Conservation (phyloP, 179 eudicot species). For the Gypsophila paniculata region DNA sequence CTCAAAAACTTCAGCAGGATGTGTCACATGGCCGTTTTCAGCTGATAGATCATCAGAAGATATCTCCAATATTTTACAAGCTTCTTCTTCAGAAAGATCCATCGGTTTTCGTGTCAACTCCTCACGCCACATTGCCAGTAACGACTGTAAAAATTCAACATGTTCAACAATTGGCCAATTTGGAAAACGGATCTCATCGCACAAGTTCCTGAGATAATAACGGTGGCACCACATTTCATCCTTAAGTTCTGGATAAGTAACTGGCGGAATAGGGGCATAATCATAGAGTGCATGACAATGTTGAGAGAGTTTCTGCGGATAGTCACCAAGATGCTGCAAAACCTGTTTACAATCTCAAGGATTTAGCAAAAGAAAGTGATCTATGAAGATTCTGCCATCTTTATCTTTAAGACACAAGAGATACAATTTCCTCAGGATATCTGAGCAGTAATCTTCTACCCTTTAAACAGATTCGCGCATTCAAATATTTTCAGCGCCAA, state of each 20-base stretch:
- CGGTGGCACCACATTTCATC: conserved; percentile 99
- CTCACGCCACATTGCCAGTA: conserved; percentile 99
- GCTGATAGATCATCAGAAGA: conserved; percentile 71
- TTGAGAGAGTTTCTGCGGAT: conserved; percentile 93
- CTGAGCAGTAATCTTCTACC: neutral
- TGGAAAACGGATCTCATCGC: conserved; percentile 97
- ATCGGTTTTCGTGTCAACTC: conserved; percentile 94
- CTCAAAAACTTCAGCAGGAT: conserved; percentile 45
- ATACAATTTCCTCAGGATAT: neutral
- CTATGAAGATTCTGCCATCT: conserved; percentile 1
- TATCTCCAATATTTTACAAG: conserved; percentile 92
- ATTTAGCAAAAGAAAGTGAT: conserved; percentile 11
- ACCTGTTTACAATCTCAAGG: conserved; percentile 44
- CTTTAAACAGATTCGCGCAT: neutral
- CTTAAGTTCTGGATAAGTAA: conserved; percentile 86
- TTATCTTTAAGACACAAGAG: neutral
- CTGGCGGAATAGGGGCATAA: conserved; percentile 99
- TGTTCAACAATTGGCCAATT: conserved; percentile 99
- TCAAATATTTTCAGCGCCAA: neutral
- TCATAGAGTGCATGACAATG: conserved; percentile 95
- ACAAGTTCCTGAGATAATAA: conserved; percentile 92
- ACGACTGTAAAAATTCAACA: conserved; percentile 93
- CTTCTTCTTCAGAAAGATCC: conserved; percentile 99
- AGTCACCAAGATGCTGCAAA: conserved; percentile 98
- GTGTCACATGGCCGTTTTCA: conserved; percentile 46